Base-by-base conservation (phyloP, 768 basidiomycete genomes). In the Hypsizygus marmoreus region DNA sequence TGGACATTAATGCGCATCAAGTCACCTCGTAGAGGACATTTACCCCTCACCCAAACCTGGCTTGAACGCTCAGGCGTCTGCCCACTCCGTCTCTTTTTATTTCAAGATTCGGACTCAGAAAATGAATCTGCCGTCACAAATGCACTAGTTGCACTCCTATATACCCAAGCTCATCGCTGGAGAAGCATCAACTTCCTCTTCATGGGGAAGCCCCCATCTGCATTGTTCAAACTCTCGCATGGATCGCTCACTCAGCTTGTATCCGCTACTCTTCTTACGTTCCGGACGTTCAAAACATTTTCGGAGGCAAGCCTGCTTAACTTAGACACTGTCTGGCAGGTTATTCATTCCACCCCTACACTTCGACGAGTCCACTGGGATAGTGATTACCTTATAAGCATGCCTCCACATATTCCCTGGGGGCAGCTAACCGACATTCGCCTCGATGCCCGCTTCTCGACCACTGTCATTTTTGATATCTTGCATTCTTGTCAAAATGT, bases 401-500 rank as follows among this genome's bases (percentile, higher is more conserved):
- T 28, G 13, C 30, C 41, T 4, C 10, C 17, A 6, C 22, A 31
- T 29, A 31, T 45, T 7, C 43, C 51, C 6, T 53, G 51, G 47
- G 39, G n/a, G 8, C 41, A 32, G 16, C 41, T 42, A n/a, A 42
- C 41, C 6, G 14, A 4, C 29, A 32, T 42, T 32, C n/a, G n/a
- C n/a, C n/a, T n/a, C n/a, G 41, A 42, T 4, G 19, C 33, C 11
- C n/a, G 19, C 6, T 23, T 42, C 19, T 19, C 47, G 9, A 16
- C 38, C 24, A 30, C 41, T 11, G 38, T 40, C 4, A 47, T 53
- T 10, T 12, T 53, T 4, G 29, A 38, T 14, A 20, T 53, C 14
- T 44, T 53, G 13, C 40, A 47, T 1, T 36, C 37, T 20, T 53
- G 47, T 25, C 24, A 33, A 7, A 53, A 49, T 28, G 43, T 53